phyloP scores from a whole-genome alignment of 345 rosid genomes.

The Raphanus raphanistrum region DNA sequence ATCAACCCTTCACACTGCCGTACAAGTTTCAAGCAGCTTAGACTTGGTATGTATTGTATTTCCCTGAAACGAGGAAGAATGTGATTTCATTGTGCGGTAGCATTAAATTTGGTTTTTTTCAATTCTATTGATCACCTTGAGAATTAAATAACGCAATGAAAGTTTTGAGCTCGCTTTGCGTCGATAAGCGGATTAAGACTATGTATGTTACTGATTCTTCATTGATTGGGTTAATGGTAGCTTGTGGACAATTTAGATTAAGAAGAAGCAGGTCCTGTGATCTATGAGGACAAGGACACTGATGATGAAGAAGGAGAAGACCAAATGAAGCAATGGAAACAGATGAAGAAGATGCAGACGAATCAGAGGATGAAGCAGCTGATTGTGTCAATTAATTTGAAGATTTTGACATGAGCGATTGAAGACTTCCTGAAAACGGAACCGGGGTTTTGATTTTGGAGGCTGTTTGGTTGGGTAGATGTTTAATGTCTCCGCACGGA shows the following conservation, averaged over 20 bases:
- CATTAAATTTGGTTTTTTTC: too few relatives aligned
- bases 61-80: not conserved
- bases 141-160: not conserved
- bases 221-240: conserved; percentile 41
- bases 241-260: conserved; percentile 44
- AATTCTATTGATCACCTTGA: too few relatives aligned
- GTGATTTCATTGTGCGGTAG: not conserved
- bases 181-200: not conserved
- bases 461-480: conserved; percentile 14
- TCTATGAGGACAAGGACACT: conserved; percentile 71
- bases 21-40: conserved; percentile 66
- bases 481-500: not conserved
- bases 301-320: conserved; percentile 60
- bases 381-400: conserved; percentile 50
- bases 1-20: conserved; percentile 63
- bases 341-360: conserved; percentile 30
- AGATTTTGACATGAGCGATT: conserved; percentile 58
- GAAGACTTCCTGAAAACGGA: conserved; percentile 15
- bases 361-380: conserved; percentile 39
- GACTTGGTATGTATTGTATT: conserved; percentile 42
- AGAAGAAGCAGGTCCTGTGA: conserved; percentile 56
- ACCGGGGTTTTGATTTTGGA: conserved; percentile 20
- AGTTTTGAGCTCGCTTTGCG: conserved; percentile 1
- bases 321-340: conserved; percentile 42
- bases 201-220: not conserved